Conservation (phyloP, 75 land plant genomes). For the Isoetes taiwanensis region DNA sequence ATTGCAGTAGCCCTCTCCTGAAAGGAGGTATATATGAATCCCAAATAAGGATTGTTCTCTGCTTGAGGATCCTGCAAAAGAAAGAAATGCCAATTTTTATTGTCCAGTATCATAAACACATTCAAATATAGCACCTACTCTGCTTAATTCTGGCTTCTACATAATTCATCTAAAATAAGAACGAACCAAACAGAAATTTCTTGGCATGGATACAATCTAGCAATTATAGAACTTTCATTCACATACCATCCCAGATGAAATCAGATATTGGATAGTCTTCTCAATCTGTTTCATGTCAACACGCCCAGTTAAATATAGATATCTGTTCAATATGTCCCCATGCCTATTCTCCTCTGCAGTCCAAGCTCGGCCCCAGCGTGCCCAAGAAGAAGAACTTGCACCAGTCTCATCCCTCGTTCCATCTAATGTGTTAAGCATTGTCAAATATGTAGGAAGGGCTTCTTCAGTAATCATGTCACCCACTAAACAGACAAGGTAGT, state of each 20-base stretch:
- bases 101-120: too few species aligned
- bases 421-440: conserved; percentile 44
- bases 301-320: conserved; percentile 38
- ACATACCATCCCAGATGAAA: conserved; percentile 58
- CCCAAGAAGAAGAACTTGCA: conserved; percentile 39
- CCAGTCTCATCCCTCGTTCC: conserved; percentile 50
- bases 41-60: conserved; percentile 8
- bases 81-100: too few species aligned
- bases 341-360: conserved; percentile 34
- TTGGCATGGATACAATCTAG: background rate
- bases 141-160: too few species aligned
- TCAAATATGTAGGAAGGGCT: conserved; percentile 44
- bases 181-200: too few species aligned
- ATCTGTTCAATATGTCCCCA: conserved; percentile 36
- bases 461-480: conserved; percentile 42
- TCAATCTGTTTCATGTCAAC: conserved; percentile 41
- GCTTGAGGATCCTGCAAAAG: conserved; percentile 7
- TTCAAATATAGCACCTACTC: too few species aligned
- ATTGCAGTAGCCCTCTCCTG: conserved; percentile 2
- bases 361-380: conserved; percentile 29
- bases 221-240: background rate
- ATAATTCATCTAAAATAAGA: too few species aligned
- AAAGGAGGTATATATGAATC: conserved; percentile 6
- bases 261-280: conserved; percentile 40
- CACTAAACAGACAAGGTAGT: conserved; percentile 43